Base-by-base conservation (phyloP, 208 protist species). In the Crithidia thermophila region DNA sequence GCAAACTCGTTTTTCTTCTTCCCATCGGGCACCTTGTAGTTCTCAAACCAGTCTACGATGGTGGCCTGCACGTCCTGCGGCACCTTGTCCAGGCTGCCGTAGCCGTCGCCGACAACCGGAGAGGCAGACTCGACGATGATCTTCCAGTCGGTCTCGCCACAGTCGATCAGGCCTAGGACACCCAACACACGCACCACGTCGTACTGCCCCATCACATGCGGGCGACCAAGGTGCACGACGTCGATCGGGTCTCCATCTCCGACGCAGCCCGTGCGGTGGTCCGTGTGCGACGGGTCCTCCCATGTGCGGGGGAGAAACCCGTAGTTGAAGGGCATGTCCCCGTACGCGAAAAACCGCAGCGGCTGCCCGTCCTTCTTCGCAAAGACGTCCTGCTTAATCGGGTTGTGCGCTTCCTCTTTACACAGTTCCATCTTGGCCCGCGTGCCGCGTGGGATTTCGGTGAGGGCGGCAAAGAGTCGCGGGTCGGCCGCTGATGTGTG, bases 221-320 rank as follows among this genome's bases (percentile, higher is more conserved):
- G 46, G 6, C 56, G 21, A 4, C 81, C 76, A n/a, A 98, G n/a
- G 60, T 96, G 81, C 21, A 97, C 89, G 47, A 93, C 73, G 62
- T 98, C 95, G 52, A 98, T 77, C 2, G 95, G 95, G 55, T 98
- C 95, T 18, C 85, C 85, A 51, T 98, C 95, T 21, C 95, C 95
- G 33, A 63, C n/a, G 72, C 82, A 93, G 51, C 67, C 73, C 10
- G 91, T 93, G 33, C 68, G 73, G 0, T 57, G 33, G 45, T 93
- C 81, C 8, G 39, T 61, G 62, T 68, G 62, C 45, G 11, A 23
- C 18, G 87, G 82, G 50, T 93, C 77, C 74, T 98, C 95, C 91
- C 92, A 98, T 23, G 95, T 98, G 36, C 89, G 92, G n/a, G 97
- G 97, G 16, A 98, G 75, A 43, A 95, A 95, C 34, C 97, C 97